phyloP scores from a whole-genome alignment of 495 filamentous ascomycete species.

The Daldinia vernicosa region DNA sequence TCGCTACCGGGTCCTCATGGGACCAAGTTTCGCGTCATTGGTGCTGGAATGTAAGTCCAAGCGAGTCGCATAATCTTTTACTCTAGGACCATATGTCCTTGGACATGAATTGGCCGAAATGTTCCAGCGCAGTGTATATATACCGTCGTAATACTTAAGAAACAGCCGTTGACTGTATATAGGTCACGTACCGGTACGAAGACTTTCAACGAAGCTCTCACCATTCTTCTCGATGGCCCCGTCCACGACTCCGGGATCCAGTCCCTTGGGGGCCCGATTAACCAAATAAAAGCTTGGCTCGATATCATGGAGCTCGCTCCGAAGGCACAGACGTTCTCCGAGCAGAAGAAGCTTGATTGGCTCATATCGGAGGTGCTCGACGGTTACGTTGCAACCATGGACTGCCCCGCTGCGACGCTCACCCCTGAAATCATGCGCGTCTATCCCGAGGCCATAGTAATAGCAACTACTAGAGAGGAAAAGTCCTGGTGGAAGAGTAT shows the following conservation, averaged over 20 bases:
- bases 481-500: conserved; percentile 49
- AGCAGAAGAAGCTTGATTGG: conserved; percentile 48
- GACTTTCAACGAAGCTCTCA: conserved; percentile 46
- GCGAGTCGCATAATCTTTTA: background rate
- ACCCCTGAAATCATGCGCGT: conserved; percentile 50
- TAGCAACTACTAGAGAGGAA: conserved; percentile 48
- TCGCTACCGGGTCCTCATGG: conserved; percentile 46
- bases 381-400: conserved; percentile 52
- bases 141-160: background rate
- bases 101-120: background rate
- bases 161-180: conserved; percentile 26
- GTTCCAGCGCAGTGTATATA: background rate
- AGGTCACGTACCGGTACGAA: conserved; percentile 50
- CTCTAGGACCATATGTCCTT: background rate
- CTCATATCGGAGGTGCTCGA: conserved; percentile 45
- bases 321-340: conserved; percentile 41
- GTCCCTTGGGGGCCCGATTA: conserved; percentile 41
- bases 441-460: conserved; percentile 51
- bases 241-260: conserved; percentile 49
- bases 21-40: conserved; percentile 48
- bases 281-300: conserved; percentile 45
- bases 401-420: conserved; percentile 47
- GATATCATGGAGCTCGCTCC: conserved; percentile 47
- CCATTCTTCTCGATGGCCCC: conserved; percentile 44
- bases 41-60: conserved; percentile 47